Evolutionary conservation across 306 rosid genomes (phyloP).

Genomic region (Gastrolobium villosum): DNA sequence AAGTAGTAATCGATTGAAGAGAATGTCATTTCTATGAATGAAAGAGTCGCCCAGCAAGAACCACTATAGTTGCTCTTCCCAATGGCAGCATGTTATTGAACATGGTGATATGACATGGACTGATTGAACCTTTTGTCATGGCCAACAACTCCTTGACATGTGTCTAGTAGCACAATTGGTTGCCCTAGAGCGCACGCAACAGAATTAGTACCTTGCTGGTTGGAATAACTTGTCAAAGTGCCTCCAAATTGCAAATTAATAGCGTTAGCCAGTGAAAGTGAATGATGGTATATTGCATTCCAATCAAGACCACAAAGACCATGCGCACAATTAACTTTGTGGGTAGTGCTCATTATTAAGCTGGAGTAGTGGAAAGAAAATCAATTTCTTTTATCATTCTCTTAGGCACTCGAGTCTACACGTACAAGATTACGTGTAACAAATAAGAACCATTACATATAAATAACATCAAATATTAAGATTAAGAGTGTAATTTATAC

Average conservation of each 20-base stretch:
- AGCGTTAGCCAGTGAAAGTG: not conserved
- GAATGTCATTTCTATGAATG: no score
- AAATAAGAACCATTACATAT: no score
- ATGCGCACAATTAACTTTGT: slow-evolving; percentile 28
- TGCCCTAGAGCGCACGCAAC: not conserved
- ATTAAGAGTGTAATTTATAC: no score
- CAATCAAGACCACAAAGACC: slow-evolving; percentile 36
- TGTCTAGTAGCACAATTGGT: slow-evolving; percentile 8
- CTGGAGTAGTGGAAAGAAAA: not conserved
- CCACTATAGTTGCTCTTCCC: not conserved
- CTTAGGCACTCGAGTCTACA: no score
- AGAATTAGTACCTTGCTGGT: not conserved
- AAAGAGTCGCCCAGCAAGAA: no score
- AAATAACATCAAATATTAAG: no score
- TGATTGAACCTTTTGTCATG: not conserved
- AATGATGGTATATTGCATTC: slow-evolving; percentile 6
- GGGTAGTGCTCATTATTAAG: not conserved
- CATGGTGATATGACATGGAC: not conserved
- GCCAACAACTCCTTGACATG: slow-evolving; percentile 3
- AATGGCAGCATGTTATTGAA: not conserved
- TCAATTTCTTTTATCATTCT: not conserved
- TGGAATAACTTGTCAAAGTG: not conserved
- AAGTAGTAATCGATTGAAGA: no score
- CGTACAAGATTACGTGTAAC: no score
- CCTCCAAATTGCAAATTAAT: not conserved